Evolutionary conservation across 1,139 yeast species (phyloP).

Genomic region (Pichia norvegensis): DNA sequence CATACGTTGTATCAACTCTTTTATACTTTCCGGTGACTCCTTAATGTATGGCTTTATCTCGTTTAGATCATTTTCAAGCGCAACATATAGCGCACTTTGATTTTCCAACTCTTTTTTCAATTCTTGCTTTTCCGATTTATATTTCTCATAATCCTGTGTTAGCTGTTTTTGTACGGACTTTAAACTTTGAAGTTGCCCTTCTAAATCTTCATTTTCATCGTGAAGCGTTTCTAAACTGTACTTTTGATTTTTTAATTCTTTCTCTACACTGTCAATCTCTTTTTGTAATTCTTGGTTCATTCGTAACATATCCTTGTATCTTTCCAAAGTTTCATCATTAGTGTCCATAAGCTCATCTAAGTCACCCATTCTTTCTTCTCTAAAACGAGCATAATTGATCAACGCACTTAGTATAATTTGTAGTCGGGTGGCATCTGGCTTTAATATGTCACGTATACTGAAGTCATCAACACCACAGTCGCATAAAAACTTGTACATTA

Average conservation of each 20-base stretch:
- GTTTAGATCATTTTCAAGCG: conserved; percentile 52
- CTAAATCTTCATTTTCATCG: conserved; percentile 51
- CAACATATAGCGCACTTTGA: conserved; percentile 45
- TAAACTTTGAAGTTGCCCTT: conserved; percentile 53
- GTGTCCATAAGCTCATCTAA: conserved; percentile 54
- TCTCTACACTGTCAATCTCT: conserved; percentile 37
- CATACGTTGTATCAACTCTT: conserved; percentile 50
- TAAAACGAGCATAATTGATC: conserved; percentile 74
- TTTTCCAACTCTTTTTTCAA: conserved; percentile 52
- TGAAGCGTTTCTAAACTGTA: conserved; percentile 40
- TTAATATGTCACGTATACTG: conserved; percentile 56
- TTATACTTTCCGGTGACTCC: conserved; percentile 53
- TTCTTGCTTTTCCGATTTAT: conserved; percentile 54
- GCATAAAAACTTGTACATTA: conserved; percentile 53
- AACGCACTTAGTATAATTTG: conserved; percentile 71
- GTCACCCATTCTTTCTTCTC: conserved; percentile 68
- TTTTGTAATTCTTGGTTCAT: conserved; percentile 37
- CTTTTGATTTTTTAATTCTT: conserved; percentile 24
- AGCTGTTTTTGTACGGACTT: conserved; percentile 58
- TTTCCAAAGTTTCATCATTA: conserved; percentile 44
- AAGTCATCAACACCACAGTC: conserved; percentile 77
- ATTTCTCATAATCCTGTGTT: conserved; percentile 57
- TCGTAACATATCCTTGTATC: conserved; percentile 31
- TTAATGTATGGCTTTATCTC: conserved; percentile 52
- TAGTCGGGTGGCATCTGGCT: conserved; percentile 63